Base-by-base conservation (phyloP, 148 eudicot genomes). In the Camellia sinensis region DNA sequence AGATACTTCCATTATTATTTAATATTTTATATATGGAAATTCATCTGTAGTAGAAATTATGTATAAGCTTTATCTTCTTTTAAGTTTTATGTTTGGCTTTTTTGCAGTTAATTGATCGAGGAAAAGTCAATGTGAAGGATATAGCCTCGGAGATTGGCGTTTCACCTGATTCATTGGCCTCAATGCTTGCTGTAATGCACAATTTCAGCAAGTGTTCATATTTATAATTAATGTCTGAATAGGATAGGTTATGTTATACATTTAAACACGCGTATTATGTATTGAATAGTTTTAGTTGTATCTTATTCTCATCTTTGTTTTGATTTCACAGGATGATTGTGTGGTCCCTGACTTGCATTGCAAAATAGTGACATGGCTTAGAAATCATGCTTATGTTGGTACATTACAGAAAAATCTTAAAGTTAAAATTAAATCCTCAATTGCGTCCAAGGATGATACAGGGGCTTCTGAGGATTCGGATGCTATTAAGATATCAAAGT, bases 301-400 rank as follows among this genome's bases (percentile, higher is more conserved):
- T 64, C 46, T 57, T 76, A 37, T 9, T 13, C 61, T 71, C 43
- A 56, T 48, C 63, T 64, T 61, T 41, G 64, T 63, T 73, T 76
- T 72, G 5, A 50, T 72, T 66, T 81, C 75, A 79, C 90, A 93
- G 97, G 92, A 80, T 82, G 81, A 89, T 82, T 84, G 71, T 76
- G 62, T 95, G 84, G 88, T 79, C 57, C 87, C 97, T 50, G 91
- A 93, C 56, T 61, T 90, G 66, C 88, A 79, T 54, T 62, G 79
- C 85, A 90, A 93, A 84, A 54, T 93, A 74, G 84, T 85, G 14
- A 84, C 81, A 78, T 95, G 97, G 99, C 90, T 92, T 80, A 88
- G 67, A 74, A 83, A 80, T 65, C 92, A 84, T 88, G 91, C 89
- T 78, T 79, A 87, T 83, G 77, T 89, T 82, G 90, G 89, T 80